A percentile compares a stretch with the other conserved stretches of the same genome.
phyloP scores from a whole-genome alignment of 768 basidiomycete genomes.

The Termitomyces sp. region DNA sequence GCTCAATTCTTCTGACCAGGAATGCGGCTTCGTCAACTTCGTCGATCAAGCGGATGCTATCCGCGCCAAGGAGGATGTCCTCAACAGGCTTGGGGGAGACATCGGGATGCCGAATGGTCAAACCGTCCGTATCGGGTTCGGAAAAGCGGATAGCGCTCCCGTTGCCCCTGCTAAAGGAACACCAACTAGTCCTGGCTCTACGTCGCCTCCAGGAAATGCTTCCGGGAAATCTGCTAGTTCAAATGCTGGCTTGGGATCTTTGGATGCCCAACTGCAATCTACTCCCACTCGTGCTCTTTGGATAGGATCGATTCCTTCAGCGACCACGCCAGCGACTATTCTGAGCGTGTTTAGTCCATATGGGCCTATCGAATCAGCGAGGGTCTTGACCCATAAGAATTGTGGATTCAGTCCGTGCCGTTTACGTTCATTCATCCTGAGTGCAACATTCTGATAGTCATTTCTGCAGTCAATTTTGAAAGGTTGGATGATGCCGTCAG shows the following conservation, averaged over 20 bases:
- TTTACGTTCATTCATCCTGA: constrained; percentile 1
- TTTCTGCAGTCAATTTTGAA: constrained; percentile 83
- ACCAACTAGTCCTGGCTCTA: constrained; percentile 56
- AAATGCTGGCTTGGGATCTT: constrained; percentile 53
- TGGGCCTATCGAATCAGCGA: constrained; percentile 94
- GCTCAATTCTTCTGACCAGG: constrained; percentile 39
- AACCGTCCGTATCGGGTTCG: constrained; percentile 96
- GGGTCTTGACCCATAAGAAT: constrained; percentile 96
- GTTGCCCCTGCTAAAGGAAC: constrained; percentile 81
- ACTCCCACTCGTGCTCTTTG: constrained; percentile 94
- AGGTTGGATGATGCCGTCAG: constrained; percentile 94
- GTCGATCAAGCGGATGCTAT: constrained; percentile 95
- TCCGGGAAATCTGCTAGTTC: constrained; percentile 40
- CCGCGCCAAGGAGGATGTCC: constrained; percentile 94
- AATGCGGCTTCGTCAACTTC: constrained; percentile 99
- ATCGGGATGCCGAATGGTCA: constrained; percentile 94
- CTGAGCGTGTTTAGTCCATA: constrained; percentile 96
- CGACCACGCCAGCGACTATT: constrained; percentile 91
- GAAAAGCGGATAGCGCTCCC: constrained; percentile 95
- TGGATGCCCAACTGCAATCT: constrained; percentile 85
- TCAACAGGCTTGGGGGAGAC: constrained; percentile 91
- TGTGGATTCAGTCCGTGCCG: constrained; percentile 74
- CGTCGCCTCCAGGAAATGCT: constrained; percentile 55
- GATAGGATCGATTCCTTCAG: constrained; percentile 96
- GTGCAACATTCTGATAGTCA: constrained; percentile 10